Percentiles rank a stretch among this genome's conserved stretches.
phyloP scores from a whole-genome alignment of 2,329 filamentous ascomycete genomes.

The Talaromyces sp. region DNA sequence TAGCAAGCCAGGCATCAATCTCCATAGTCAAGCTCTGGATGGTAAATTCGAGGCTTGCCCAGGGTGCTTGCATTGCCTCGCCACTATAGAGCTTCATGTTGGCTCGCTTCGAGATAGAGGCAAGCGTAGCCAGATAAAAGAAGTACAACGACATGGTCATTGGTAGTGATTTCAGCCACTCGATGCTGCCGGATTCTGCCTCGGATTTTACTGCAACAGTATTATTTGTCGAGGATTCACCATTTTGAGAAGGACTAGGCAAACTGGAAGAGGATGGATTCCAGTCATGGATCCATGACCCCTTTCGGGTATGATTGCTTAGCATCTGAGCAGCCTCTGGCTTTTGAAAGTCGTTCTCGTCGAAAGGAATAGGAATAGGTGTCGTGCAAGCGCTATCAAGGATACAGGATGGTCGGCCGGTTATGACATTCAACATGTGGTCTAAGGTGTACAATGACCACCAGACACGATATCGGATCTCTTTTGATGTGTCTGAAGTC shows the following conservation, averaged over 20 bases:
- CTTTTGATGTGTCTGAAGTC: constrained; percentile 42
- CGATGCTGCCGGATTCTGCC: constrained; percentile 25
- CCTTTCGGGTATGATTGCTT: constrained; percentile 27
- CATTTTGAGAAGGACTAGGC: constrained; percentile 22
- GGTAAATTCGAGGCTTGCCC: constrained; percentile 40
- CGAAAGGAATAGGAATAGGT: constrained; percentile 43
- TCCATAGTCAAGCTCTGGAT: constrained; percentile 40
- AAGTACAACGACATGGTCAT: constrained; percentile 44
- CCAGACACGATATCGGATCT: constrained; percentile 47
- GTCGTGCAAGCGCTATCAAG: constrained; percentile 43
- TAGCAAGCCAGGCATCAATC: constrained; percentile 42
- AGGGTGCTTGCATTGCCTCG: constrained; percentile 35
- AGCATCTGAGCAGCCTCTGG: constrained; percentile 32
- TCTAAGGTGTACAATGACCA: constrained; percentile 47
- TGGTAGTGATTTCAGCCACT: constrained; percentile 39
- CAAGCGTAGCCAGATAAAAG: constrained; percentile 39
- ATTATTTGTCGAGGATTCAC: constrained; percentile 24
- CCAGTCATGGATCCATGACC: constrained; percentile 25
- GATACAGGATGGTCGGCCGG: constrained; percentile 46
- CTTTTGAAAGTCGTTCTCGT: constrained; percentile 42
- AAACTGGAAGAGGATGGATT: constrained; percentile 26
- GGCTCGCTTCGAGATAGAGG: constrained; percentile 39
- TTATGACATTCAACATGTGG: constrained; percentile 44
- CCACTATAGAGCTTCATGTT: constrained; percentile 42
- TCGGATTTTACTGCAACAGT: constrained; percentile 23